Percentiles rank a stretch among this genome's conserved stretches.
Evolutionary conservation across 2,329 filamentous ascomycete species (phyloP).

Genomic region (Penicillium aurantiogriseum): DNA sequence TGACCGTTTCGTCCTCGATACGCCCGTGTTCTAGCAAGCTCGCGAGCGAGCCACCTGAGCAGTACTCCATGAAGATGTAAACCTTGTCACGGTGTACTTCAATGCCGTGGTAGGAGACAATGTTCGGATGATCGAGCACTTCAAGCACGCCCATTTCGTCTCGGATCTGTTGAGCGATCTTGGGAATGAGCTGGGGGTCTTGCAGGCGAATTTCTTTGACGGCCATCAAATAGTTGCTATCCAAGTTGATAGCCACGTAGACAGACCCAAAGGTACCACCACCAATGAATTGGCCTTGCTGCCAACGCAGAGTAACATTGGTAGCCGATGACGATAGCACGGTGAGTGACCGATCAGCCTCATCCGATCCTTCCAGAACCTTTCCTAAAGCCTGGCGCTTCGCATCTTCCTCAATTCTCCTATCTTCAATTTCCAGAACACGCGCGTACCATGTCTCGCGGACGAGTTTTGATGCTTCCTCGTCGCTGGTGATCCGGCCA

Average conservation of each 20-base stretch:
- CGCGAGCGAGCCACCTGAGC: conserved; percentile 88
- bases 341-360: conserved; percentile 90
- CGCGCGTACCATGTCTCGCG: conserved; percentile 72
- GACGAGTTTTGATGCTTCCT: conserved; percentile 75
- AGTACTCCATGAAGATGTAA: conserved; percentile 99
- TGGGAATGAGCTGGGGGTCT: conserved; percentile 92
- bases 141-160: conserved; percentile 98
- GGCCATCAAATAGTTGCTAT: conserved; percentile 94
- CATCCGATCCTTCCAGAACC: conserved; percentile 90
- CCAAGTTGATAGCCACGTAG: conserved; percentile 94
- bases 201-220: conserved; percentile 98
- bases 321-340: conserved; percentile 91
- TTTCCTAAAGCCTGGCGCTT: conserved; percentile 85
- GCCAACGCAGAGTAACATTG: conserved; percentile 94
- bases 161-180: conserved; percentile 87
- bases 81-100: conserved; percentile 98
- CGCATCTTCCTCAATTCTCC: conserved; percentile 73
- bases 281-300: conserved; percentile 97
- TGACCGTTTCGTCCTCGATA: conserved; percentile 96
- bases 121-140: conserved; percentile 93
- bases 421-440: conserved; percentile 73
- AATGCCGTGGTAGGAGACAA: conserved; percentile 96
- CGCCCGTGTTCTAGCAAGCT: conserved; percentile 88
- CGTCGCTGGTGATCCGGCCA: conserved; percentile 71
- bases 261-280: conserved; percentile 97